These are phyloP conservation scores for Tripterygium wilfordii DNA, from an alignment of 177 flowering plant species.

Conservation along the genomic window DNA sequence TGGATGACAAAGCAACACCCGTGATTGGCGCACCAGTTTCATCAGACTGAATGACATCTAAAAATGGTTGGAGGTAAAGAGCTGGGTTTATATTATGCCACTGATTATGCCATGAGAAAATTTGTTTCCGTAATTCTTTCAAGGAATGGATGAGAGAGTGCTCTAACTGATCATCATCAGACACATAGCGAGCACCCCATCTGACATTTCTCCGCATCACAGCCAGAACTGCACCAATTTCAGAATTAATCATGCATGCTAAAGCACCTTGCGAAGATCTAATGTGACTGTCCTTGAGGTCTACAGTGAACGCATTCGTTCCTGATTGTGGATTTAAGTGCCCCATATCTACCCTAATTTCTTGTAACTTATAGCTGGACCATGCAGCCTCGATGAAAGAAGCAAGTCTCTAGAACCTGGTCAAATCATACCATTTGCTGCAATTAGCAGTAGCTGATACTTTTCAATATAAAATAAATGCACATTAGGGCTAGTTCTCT, in stretches of 20 bases:
- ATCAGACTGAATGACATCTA: conserved; percentile 86
- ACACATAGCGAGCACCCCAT: conserved; percentile 80
- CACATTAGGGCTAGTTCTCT: too few relatives aligned
- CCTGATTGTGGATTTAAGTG: conserved; percentile 15
- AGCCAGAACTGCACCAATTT: conserved; percentile 78
- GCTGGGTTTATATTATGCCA: conserved; percentile 66
- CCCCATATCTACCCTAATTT: conserved; percentile 20
- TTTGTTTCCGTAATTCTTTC: conserved; percentile 59
- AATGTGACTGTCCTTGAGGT: conserved; percentile 8
- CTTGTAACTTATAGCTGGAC: background rate
- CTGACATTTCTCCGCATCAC: conserved; percentile 90
- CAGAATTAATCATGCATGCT: conserved; percentile 75
- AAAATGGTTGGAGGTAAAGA: conserved; percentile 73
- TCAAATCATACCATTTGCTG: too few relatives aligned
- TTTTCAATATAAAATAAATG: too few relatives aligned
- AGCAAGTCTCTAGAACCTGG: too few relatives aligned
- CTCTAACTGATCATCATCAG: conserved; percentile 81
- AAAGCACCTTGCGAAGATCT: conserved; percentile 34
- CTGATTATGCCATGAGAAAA: conserved; percentile 67
- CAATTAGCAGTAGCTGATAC: too few relatives aligned
- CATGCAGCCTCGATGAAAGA: too few relatives aligned
- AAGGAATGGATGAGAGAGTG: conserved; percentile 73
- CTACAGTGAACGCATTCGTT: conserved; percentile 13
- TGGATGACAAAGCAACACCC: conserved; percentile 83
- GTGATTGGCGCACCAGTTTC: conserved; percentile 96